Evolutionary conservation across 495 filamentous ascomycete species (phyloP).

Genomic region (Melanomma pulvis-pyrius): DNA sequence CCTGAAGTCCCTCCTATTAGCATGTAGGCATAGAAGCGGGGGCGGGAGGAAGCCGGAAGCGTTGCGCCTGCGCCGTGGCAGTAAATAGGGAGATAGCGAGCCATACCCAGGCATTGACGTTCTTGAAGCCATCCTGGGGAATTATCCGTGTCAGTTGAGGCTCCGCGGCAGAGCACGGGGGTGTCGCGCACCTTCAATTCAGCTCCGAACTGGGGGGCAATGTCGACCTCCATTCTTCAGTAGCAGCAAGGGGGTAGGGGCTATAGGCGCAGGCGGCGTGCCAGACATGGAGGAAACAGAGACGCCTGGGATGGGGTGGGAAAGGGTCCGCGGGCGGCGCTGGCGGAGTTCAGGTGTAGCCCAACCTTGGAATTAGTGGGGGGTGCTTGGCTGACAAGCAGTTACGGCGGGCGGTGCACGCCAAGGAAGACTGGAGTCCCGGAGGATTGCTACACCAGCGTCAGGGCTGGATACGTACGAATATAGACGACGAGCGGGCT

Average conservation of each 20-base stretch:
- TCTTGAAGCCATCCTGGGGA: conserved; percentile 86
- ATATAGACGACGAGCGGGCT: neutral
- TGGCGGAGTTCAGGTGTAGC: conserved; percentile 4
- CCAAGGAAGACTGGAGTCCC: neutral
- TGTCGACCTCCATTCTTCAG: conserved; percentile 51
- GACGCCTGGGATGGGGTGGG: neutral
- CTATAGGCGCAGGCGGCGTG: neutral
- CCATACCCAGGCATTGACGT: conserved; percentile 85
- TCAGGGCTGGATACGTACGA: neutral
- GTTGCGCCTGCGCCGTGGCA: neutral
- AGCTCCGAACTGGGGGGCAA: conserved; percentile 78
- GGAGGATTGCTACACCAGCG: neutral
- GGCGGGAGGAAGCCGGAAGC: conserved; percentile 3
- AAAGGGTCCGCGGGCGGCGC: neutral
- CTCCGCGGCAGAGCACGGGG: conserved; percentile 22
- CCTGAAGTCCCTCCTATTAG: conserved; percentile 52
- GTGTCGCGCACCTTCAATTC: conserved; percentile 77
- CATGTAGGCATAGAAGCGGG: conserved; percentile 3
- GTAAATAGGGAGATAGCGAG: neutral
- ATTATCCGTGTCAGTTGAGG: conserved; percentile 34
- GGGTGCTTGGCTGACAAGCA: conserved; percentile 1
- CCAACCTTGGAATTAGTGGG: neutral
- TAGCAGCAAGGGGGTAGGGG: neutral
- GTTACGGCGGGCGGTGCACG: neutral
- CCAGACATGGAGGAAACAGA: conserved; percentile 9